These are phyloP conservation scores for Beauveria sp. DNA, from an alignment of 2,329 filamentous ascomycete species.

Conservation along the genomic window DNA sequence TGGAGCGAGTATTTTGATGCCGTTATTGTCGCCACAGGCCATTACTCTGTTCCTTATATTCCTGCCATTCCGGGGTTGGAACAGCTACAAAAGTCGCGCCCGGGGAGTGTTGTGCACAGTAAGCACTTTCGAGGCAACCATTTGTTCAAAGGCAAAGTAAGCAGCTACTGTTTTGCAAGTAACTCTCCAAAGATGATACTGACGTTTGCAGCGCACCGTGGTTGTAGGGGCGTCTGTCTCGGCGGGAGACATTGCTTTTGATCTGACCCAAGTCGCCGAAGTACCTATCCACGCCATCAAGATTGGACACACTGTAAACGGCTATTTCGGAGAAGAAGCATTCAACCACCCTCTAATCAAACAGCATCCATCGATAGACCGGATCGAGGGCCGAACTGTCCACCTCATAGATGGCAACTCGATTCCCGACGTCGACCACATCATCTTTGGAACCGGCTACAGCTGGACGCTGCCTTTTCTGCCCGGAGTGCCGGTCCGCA, in stretches of 20 bases:
- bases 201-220: slow-evolving; percentile 41
- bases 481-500: slow-evolving; percentile 40
- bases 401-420: slow-evolving; percentile 48
- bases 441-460: slow-evolving; percentile 63
- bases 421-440: slow-evolving; percentile 47
- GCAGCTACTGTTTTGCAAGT: slow-evolving; percentile 2
- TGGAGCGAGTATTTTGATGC: slow-evolving; percentile 57
- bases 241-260: slow-evolving; percentile 52
- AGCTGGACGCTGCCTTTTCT: slow-evolving; percentile 57
- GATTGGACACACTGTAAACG: slow-evolving; percentile 39
- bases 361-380: slow-evolving; percentile 39
- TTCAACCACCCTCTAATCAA: slow-evolving; percentile 51
- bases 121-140: slow-evolving; percentile 45
- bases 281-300: slow-evolving; percentile 44
- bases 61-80: slow-evolving; percentile 41
- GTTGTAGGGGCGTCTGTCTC: slow-evolving; percentile 59
- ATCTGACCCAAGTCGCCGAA: slow-evolving; percentile 38
- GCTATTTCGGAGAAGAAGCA: slow-evolving; percentile 51
- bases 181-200: neutral
- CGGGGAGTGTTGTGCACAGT: slow-evolving; percentile 46
- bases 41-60: slow-evolving; percentile 53
- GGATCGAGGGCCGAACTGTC: slow-evolving; percentile 39
- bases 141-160: slow-evolving; percentile 37
- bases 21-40: slow-evolving; percentile 52
- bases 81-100: slow-evolving; percentile 35